A percentile compares a stretch with the other conserved stretches of the same genome.
phyloP scores from a whole-genome alignment of 768 basidiomycete genomes.

The Melanogaster broomeanus region DNA sequence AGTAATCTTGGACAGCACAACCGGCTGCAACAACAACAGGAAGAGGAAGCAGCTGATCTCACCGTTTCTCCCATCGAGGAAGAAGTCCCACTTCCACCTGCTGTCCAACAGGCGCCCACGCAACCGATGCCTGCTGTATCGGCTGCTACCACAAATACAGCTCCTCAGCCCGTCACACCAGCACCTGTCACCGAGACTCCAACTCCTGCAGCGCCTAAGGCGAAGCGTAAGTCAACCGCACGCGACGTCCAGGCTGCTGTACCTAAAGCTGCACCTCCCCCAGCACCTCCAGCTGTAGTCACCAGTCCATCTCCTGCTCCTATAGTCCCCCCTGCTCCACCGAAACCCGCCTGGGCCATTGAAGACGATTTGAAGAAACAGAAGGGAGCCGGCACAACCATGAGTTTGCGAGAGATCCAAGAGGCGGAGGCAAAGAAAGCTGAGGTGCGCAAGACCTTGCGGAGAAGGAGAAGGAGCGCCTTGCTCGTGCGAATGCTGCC shows the following conservation, averaged over 20 bases:
- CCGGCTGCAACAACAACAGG: constrained; percentile 47
- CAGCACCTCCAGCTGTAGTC: constrained; percentile 2
- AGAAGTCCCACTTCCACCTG: constrained; percentile 14
- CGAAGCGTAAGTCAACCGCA: constrained; percentile 28
- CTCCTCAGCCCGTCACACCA: constrained; percentile 9
- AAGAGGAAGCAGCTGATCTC: constrained; percentile 15
- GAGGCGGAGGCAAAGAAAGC: constrained; percentile 85
- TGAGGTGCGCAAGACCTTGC: constrained; percentile 74
- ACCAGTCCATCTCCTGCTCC: constrained; percentile 28
- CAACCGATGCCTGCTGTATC: constrained; percentile 11
- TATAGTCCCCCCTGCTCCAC: constrained; percentile 20
- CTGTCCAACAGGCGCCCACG: constrained; percentile 12
- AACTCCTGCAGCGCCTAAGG: constrained; percentile 21
- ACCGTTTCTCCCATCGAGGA: constrained; percentile 20
- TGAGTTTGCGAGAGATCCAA: constrained; percentile 92
- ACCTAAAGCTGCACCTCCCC: constrained; percentile 15
- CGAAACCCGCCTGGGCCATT: constrained; percentile 65
- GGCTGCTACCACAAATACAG: not conserved
- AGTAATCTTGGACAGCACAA: constrained; percentile 63
- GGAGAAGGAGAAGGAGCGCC: constrained; percentile 70
- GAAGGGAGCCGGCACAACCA: constrained; percentile 42
- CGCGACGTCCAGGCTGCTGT: constrained; percentile 25
- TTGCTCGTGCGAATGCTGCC: constrained; percentile 46
- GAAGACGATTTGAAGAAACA: constrained; percentile 69
- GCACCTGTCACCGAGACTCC: constrained; percentile 16